Conservation (phyloP, 495 filamentous ascomycete genomes). For the Neurospora sp. region DNA sequence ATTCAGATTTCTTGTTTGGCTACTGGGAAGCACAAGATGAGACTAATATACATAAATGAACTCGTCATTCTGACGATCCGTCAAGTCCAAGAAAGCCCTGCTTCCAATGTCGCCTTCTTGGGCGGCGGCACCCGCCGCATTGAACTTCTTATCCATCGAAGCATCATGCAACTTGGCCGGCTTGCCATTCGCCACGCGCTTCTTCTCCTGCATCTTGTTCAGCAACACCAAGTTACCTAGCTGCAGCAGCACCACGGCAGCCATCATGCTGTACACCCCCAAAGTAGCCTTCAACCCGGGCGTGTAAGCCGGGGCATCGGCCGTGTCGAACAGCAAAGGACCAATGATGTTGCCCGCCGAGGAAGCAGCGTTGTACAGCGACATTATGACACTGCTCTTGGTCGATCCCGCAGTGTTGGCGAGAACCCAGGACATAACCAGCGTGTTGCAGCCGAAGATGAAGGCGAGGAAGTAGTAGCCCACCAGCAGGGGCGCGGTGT, state of each 20-base stretch:
- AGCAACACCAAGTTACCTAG: conserved; percentile 41
- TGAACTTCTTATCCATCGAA: conserved; percentile 40
- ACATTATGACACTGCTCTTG: conserved; percentile 52
- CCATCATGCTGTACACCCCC: conserved; percentile 46
- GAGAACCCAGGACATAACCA: conserved; percentile 39
- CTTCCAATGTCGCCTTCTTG: conserved; percentile 13
- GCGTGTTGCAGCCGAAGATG: conserved; percentile 44
- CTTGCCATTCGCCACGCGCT: conserved; percentile 48
- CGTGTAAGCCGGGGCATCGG: conserved; percentile 50
- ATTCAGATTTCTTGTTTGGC: background rate
- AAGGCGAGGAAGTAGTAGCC: conserved; percentile 56
- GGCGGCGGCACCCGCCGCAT: background rate
- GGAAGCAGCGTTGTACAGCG: conserved; percentile 51
- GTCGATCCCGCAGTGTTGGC: conserved; percentile 63
- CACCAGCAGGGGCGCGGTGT: conserved; percentile 37
- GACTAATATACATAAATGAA: conserved; percentile 55
- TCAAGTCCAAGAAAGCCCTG: conserved; percentile 45
- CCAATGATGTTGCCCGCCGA: conserved; percentile 59
- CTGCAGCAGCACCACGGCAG: conserved; percentile 39
- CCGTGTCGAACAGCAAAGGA: conserved; percentile 51
- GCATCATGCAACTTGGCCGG: conserved; percentile 43
- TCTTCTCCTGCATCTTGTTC: conserved; percentile 42
- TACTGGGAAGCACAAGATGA: background rate
- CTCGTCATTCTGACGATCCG: conserved; percentile 56
- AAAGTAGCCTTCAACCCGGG: conserved; percentile 46